Evolutionary conservation across 2,329 filamentous ascomycete species (phyloP).

Genomic region (Endothia cerciana): DNA sequence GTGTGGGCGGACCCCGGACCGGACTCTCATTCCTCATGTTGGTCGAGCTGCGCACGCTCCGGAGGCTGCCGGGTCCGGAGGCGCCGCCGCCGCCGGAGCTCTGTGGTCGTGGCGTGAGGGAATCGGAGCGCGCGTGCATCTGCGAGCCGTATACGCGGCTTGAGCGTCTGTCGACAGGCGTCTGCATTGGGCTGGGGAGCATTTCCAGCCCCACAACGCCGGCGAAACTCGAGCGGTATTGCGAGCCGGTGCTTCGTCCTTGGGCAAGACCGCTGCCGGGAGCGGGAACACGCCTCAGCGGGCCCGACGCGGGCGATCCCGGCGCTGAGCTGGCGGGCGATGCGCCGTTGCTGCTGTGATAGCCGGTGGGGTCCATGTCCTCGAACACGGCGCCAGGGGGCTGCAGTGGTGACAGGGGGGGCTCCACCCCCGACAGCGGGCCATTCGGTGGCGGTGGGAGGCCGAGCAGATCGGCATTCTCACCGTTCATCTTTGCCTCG

Average conservation of each 20-base stretch:
- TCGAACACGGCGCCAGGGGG: slow-evolving; percentile 37
- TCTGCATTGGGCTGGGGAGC: slow-evolving; percentile 31
- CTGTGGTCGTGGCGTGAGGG: slow-evolving; percentile 12
- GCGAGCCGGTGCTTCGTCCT: slow-evolving; percentile 31
- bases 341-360: slow-evolving; percentile 28
- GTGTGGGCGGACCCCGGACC: slow-evolving; percentile 20
- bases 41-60: slow-evolving; percentile 32
- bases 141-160: slow-evolving; percentile 29
- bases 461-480: slow-evolving; percentile 36
- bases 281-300: slow-evolving; percentile 23
- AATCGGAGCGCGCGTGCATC: slow-evolving; percentile 21
- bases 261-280: slow-evolving; percentile 24
- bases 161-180: slow-evolving; percentile 26
- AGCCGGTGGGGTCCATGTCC: slow-evolving; percentile 35
- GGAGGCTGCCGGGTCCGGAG: slow-evolving; percentile 23
- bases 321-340: slow-evolving; percentile 31
- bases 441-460: slow-evolving; percentile 28
- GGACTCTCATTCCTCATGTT: slow-evolving; percentile 30
- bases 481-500: slow-evolving; percentile 26
- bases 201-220: slow-evolving; percentile 40
- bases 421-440: slow-evolving; percentile 18
- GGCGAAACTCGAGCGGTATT: slow-evolving; percentile 40
- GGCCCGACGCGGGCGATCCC: slow-evolving; percentile 19
- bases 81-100: slow-evolving; percentile 1
- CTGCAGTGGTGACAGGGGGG: slow-evolving; percentile 34